Evolutionary conservation across 2,329 filamentous ascomycete genomes (phyloP), one percentile per base, ranked within the genome.

Genomic region (Arthroderma sp.): DNA sequence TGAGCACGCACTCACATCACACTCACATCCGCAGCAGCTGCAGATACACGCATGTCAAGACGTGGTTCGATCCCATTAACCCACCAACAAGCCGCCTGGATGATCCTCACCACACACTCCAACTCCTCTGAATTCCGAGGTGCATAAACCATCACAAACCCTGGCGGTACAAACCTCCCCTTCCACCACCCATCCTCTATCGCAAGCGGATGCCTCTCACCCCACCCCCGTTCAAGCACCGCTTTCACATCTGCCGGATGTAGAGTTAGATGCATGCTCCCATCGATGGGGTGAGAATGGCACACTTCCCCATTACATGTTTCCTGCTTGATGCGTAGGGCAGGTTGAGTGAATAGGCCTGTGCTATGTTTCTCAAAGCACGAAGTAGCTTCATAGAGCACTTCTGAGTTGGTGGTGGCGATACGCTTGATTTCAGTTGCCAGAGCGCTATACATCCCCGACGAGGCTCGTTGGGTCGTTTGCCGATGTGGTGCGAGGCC

Each of bases 401-500:
- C 62, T 1, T 65, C 62, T 2, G 69, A 69, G 53, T 69, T 64
- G n/a, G 54, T 55, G 1, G 58, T 51, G 7, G 69, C 70, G 27
- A 86, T 67, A 3, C 60, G 59, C 45, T 72, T 63, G 40, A 86
- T 68, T 2, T 71, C 68, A 1, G 61, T 56, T 1, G 72, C 68
- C 3, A 86, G 69, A 9, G 66, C 60, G n/a, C 65, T 57, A 59
- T 80, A 80, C 57, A 77, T 74, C 9, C 63, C 57, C 4, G 58
- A 47, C 4, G 69, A 70, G 7, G 77, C 75, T 36, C 71, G 71
- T 57, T 93, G 84, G 59, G 82, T 75, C 11, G 81, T 70, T 63
- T 93, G 86, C 2, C 86, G 75, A 56, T 94, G 86, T 0, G 86
- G 86, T 1, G 85, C 86, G 47, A 93, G 85, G 40, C 86, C 86